phyloP scores from a whole-genome alignment of 176 grass and related monocot genomes.

The Musa itinerans region DNA sequence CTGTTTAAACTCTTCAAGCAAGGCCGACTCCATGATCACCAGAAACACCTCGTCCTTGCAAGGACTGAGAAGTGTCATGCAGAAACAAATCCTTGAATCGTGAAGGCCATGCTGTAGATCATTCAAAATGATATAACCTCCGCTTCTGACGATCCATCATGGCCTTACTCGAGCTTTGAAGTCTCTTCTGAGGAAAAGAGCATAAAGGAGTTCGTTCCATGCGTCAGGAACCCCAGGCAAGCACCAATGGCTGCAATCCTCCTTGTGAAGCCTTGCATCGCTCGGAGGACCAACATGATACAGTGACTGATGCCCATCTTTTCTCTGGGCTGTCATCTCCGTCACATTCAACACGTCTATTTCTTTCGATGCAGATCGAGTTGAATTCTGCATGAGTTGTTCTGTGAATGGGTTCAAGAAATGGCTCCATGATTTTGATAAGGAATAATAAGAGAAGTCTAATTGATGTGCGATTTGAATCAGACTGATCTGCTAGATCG shows the following conservation, averaged over 20 bases:
- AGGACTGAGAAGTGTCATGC: too few relatives aligned
- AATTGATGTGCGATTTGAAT: too few relatives aligned
- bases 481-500: too few relatives aligned
- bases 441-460: neutral
- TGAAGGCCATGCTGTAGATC: too few relatives aligned
- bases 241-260: slow-evolving; percentile 79
- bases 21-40: too few relatives aligned
- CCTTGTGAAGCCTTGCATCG: neutral
- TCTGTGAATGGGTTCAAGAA: neutral
- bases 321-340: slow-evolving; percentile 39
- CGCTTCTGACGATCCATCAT: too few relatives aligned
- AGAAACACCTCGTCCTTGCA: too few relatives aligned
- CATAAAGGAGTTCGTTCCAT: slow-evolving; percentile 55
- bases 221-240: slow-evolving; percentile 54
- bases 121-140: too few relatives aligned
- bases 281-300: slow-evolving; percentile 20
- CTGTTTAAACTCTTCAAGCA: too few relatives aligned
- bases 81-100: too few relatives aligned
- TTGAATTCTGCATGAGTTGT: neutral
- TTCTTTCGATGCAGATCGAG: neutral
- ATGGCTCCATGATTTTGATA: neutral
- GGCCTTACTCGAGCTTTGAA: neutral
- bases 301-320: slow-evolving; percentile 45
- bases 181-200: slow-evolving; percentile 19
- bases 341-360: slow-evolving; percentile 44